These are phyloP conservation scores for Mycena chlorophos DNA, from an alignment of 768 basidiomycete genomes.

Conservation along the genomic window DNA sequence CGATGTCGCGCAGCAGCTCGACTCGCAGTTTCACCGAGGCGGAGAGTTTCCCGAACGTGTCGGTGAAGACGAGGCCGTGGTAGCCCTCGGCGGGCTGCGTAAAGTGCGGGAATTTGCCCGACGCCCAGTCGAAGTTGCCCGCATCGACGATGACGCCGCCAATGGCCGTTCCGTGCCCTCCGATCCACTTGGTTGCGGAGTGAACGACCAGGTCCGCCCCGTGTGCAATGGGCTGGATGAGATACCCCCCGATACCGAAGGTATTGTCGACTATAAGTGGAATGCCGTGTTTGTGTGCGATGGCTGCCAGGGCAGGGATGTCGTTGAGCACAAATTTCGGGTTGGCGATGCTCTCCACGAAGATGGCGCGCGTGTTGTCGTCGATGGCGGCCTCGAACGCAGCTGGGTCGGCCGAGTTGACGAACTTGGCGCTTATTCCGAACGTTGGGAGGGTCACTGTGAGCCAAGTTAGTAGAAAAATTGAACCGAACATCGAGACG, in stretches of 20 bases:
- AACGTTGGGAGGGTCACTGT: slow-evolving; percentile 67
- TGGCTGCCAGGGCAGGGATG: slow-evolving; percentile 68
- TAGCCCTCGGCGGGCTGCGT: slow-evolving; percentile 76
- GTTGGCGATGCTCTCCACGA: slow-evolving; percentile 78
- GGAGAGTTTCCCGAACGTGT: slow-evolving; percentile 64
- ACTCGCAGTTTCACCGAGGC: slow-evolving; percentile 68
- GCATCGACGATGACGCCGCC: not conserved
- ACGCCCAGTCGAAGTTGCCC: slow-evolving; percentile 75
- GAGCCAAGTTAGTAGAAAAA: slow-evolving; percentile 12
- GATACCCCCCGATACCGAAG: slow-evolving; percentile 75
- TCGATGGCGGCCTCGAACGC: slow-evolving; percentile 70
- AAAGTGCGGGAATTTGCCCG: slow-evolving; percentile 72
- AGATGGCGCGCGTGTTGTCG: slow-evolving; percentile 74
- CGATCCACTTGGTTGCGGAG: slow-evolving; percentile 85
- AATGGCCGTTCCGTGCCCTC: slow-evolving; percentile 23
- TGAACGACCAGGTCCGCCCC: slow-evolving; percentile 82
- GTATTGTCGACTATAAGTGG: slow-evolving; percentile 84
- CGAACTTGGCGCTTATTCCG: slow-evolving; percentile 66
- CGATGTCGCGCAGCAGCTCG: slow-evolving; percentile 66
- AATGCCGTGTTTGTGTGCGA: slow-evolving; percentile 71
- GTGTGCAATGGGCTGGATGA: slow-evolving; percentile 66
- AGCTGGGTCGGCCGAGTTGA: slow-evolving; percentile 53
- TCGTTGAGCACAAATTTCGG: slow-evolving; percentile 70
- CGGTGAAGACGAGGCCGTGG: slow-evolving; percentile 66
- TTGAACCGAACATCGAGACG: not conserved